Conservation (phyloP, 345 rosid genomes). For the Eucalyptus cladocalyx region DNA sequence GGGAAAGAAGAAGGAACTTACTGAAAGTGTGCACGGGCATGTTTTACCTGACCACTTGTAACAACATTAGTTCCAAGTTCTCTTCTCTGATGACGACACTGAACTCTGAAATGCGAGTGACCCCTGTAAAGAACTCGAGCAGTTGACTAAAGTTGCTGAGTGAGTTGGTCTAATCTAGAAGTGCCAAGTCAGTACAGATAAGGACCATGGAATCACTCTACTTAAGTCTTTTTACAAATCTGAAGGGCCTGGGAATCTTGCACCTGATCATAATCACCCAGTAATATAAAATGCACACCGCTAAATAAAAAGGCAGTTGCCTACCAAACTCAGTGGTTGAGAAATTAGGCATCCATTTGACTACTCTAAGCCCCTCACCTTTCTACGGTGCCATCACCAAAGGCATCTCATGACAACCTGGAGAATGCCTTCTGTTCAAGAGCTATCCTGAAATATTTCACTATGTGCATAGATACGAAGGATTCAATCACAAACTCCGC, state of each 20-base stretch:
- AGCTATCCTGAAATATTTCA: background rate
- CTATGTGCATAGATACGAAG: background rate
- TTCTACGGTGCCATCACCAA: background rate
- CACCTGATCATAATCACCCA: background rate
- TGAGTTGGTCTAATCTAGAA: background rate
- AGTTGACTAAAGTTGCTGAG: background rate
- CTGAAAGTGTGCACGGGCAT: background rate
- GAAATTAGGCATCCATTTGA: background rate
- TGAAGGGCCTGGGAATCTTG: background rate
- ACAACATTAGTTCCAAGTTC: background rate
- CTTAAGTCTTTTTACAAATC: background rate
- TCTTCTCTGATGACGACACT: background rate
- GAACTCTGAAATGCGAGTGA: background rate
- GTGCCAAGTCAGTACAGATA: background rate
- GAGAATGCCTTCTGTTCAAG: background rate
- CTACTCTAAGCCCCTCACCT: background rate
- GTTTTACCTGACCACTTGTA: background rate
- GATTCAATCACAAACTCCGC: background rate
- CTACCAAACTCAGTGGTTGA: background rate
- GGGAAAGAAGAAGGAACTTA: background rate
- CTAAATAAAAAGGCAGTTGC: background rate
- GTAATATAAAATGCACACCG: background rate
- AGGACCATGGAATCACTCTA: background rate
- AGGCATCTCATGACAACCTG: background rate
- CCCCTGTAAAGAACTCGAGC: background rate